These are phyloP conservation scores for Hordeum marinum DNA, from an alignment of 176 grass and related monocot species.

Conservation along the genomic window DNA sequence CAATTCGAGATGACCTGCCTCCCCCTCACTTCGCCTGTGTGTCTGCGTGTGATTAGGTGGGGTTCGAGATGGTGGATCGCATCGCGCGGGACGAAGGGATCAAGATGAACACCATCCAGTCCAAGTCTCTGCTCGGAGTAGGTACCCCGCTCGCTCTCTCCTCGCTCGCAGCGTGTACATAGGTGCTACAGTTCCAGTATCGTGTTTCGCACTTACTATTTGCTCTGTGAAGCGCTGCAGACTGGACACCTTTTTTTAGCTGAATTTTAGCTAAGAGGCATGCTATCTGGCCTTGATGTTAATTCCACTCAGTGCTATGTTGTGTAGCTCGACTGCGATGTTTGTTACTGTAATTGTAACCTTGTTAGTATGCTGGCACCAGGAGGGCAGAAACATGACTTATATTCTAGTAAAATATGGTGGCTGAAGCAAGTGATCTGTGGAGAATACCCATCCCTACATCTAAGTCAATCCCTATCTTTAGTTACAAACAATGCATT, in stretches of 20 bases:
- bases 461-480: not conserved
- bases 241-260: not conserved
- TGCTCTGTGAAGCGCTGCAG: not conserved
- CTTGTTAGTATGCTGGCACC: not conserved
- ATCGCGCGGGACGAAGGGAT: constrained; percentile 67
- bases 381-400: not conserved
- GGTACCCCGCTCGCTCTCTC: constrained; percentile 39
- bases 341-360: not conserved
- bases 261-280: not conserved
- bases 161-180: not conserved
- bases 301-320: not conserved
- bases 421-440: not conserved
- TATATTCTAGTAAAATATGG: constrained; percentile 3
- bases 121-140: constrained; percentile 78
- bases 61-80: constrained; percentile 88
- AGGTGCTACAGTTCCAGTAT: not conserved
- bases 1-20: not conserved
- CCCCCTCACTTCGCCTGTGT: not conserved
- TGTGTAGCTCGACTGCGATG: not conserved
- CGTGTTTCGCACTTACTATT: not conserved
- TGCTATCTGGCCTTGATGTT: not conserved
- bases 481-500: not conserved
- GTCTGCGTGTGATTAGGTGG: constrained; percentile 44
- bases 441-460: not conserved
- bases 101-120: constrained; percentile 80